Evolutionary conservation across 2,329 filamentous ascomycete genomes (phyloP), one percentile per base, ranked within the genome.

Genomic region (Apiospora sp.): DNA sequence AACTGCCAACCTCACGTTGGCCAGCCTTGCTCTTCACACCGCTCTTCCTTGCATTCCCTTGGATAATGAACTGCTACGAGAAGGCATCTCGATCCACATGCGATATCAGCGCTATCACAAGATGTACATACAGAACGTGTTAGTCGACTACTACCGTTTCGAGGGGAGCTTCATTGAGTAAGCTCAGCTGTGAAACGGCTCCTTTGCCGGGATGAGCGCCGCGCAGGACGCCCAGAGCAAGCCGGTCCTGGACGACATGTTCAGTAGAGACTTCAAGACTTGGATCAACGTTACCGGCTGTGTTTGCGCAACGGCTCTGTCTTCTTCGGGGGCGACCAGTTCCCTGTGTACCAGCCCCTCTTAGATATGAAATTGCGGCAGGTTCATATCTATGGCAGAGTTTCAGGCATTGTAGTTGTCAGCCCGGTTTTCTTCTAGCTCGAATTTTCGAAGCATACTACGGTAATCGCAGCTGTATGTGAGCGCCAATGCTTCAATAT

Each of bases 21-120:
- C 79, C 1, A 84, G 82, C 14, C 83, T 93, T 2, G 76, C 83
- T 1, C 78, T 92, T 1, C 89, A 90, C 0, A 78, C 79, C 10
- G 79, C 84, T 3, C 80, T 80, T 14, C 87, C 86, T 0, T 93
- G 92, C 75, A 80, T 81, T 2, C 92, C 91, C 0, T 83, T 84
- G 1, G 82, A 93, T 74, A 93, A 92, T 80, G 92, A 93, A 76
- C 79, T 87, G 48, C 84, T 93, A 75, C 86, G 92, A 43, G 92
- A 94, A 80, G 88, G 88, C 2, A 89, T 93, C 71, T 90, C 87
- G 71, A 88, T 90, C 58, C 92, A 93, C 78, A 93, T 91, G 0
- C 94, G 92, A 79, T 90, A 94, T 80, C 86, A 88, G 43, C 86
- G 92, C 13, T 87, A 87, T 30, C 87, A 82, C 76, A 87, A 85